phyloP scores from a whole-genome alignment of 768 basidiomycete species.

The Mycena rebaudengoi region DNA sequence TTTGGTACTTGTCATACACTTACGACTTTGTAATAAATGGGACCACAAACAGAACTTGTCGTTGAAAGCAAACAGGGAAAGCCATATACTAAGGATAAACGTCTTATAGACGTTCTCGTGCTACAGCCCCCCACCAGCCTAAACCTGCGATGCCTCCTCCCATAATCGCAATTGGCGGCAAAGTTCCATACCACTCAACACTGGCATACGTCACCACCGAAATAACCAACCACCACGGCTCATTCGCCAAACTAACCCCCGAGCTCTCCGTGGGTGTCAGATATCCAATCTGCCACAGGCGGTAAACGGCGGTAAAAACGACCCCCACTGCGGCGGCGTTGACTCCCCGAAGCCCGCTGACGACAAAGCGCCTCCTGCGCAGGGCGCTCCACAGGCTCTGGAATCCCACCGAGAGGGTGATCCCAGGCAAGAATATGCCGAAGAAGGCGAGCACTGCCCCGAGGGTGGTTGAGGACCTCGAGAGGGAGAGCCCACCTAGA shows the following conservation, averaged over 20 bases:
- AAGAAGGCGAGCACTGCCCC: conserved; percentile 43
- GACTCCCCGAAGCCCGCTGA: conserved; percentile 46
- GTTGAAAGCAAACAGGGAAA: background rate
- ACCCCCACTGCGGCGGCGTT: conserved; percentile 54
- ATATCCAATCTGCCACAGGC: conserved; percentile 49
- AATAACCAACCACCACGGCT: conserved; percentile 60
- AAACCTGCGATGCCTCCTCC: conserved; percentile 50
- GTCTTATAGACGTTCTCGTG: background rate
- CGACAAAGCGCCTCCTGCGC: conserved; percentile 38
- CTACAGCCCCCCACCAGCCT: conserved; percentile 52
- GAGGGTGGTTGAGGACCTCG: conserved; percentile 26
- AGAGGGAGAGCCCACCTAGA: conserved; percentile 43
- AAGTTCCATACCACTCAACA: conserved; percentile 49
- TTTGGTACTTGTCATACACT: too few relatives aligned
- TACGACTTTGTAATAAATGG: too few relatives aligned
- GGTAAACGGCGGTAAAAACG: conserved; percentile 51
- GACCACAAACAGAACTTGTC: too few relatives aligned
- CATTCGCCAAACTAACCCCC: conserved; percentile 42
- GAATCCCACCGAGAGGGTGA: conserved; percentile 46
- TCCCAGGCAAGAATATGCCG: conserved; percentile 46
- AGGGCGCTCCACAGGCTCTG: conserved; percentile 46
- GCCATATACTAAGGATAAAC: background rate
- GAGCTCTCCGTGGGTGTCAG: conserved; percentile 36
- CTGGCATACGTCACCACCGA: conserved; percentile 49
- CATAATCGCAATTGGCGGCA: conserved; percentile 50